Evolutionary conservation across 257 asterid genomes (phyloP).

Genomic region (Solanum medicagineum): DNA sequence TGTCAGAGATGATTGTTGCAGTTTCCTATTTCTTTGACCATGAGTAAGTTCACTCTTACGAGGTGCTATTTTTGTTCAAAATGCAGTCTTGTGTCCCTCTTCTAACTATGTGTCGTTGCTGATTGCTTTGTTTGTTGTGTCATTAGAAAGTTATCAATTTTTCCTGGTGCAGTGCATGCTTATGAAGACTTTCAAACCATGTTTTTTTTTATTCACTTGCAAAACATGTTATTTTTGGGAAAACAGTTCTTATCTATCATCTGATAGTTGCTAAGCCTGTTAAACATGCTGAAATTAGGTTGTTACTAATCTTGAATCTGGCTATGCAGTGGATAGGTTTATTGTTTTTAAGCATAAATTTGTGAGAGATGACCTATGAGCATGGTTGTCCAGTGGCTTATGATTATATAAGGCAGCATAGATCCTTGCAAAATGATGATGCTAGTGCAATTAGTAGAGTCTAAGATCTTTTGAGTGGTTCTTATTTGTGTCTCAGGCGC

Average conservation of each 20-base stretch:
- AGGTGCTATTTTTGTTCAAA: not conserved
- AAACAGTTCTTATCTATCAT: not conserved
- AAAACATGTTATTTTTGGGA: not conserved
- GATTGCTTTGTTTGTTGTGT: not conserved
- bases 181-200: not conserved
- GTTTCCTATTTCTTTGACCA: slow-evolving; percentile 99
- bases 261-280: not conserved
- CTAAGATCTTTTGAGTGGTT: not conserved
- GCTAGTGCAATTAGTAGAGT: not conserved
- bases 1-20: slow-evolving; percentile 86
- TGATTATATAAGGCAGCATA: not conserved
- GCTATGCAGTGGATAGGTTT: not conserved
- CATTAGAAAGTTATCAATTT: not conserved
- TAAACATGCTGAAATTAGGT: not conserved
- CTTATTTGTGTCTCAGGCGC: not conserved
- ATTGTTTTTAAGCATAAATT: not conserved
- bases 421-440: not conserved
- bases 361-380: not conserved
- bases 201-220: not conserved
- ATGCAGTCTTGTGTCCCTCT: not conserved
- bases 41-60: slow-evolving; percentile 41
- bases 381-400: not conserved
- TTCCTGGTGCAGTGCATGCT: not conserved
- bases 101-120: not conserved
- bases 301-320: not conserved